phyloP scores from a whole-genome alignment of 768 basidiomycete species.

The Crepidotus variabilis region DNA sequence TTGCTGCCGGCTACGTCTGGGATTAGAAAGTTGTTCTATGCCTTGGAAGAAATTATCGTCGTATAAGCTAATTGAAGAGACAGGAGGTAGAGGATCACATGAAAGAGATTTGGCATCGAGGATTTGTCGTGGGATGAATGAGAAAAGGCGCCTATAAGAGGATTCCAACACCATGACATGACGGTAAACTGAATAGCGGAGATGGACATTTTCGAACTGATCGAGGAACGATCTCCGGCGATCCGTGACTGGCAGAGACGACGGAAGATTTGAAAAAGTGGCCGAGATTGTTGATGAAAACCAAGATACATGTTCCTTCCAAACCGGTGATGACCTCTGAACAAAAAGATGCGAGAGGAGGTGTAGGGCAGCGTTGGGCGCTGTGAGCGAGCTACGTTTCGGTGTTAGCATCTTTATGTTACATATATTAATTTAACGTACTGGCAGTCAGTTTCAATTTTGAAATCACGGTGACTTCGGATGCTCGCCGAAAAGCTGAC shows the following conservation, averaged over 20 bases:
- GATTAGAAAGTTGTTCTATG: constrained; percentile 38
- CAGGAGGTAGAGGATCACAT: constrained; percentile 87
- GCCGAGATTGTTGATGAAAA: constrained; percentile 53
- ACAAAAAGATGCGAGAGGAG: constrained; percentile 88
- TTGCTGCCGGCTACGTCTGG: constrained; percentile 33
- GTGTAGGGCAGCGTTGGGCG: constrained; percentile 53
- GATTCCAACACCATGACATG: constrained; percentile 76
- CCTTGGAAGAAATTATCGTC: constrained; percentile 72
- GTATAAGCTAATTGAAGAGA: constrained; percentile 54
- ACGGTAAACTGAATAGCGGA: constrained; percentile 59
- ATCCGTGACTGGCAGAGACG: constrained; percentile 30
- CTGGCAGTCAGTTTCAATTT: neutral
- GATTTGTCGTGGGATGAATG: constrained; percentile 66
- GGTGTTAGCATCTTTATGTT: too few species aligned
- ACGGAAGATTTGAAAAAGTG: constrained; percentile 35
- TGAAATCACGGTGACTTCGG: neutral
- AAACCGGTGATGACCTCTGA: constrained; percentile 68
- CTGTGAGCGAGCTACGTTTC: constrained; percentile 31
- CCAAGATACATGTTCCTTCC: constrained; percentile 81
- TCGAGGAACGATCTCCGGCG: constrained; percentile 29
- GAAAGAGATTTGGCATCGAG: constrained; percentile 53
- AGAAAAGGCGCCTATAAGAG: constrained; percentile 53
- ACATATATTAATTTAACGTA: too few species aligned
- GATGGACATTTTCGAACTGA: constrained; percentile 34
- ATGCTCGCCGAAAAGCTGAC: constrained; percentile 56